These are phyloP conservation scores for Termitomyces sp. DNA, from an alignment of 768 basidiomycete species.

Conservation along the genomic window DNA sequence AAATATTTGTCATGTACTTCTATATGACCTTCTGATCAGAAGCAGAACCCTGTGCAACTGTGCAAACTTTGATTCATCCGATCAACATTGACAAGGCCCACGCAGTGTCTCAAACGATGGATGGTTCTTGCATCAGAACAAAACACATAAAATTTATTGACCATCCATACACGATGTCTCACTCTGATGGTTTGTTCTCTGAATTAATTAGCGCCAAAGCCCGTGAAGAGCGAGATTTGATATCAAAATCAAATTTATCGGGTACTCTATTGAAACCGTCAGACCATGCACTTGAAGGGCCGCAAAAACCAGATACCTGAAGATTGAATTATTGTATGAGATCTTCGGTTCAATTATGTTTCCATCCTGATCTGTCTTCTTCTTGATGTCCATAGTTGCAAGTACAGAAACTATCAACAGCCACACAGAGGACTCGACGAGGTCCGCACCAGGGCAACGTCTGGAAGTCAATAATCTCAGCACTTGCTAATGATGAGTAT, in stretches of 20 bases:
- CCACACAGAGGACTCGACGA: constrained; percentile 17
- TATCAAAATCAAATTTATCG: not conserved
- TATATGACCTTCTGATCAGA: too few relatives aligned
- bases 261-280: not conserved
- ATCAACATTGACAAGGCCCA: too few relatives aligned
- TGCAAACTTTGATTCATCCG: too few relatives aligned
- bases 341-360: constrained; percentile 10
- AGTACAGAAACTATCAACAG: constrained; percentile 11
- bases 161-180: too few relatives aligned
- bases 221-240: not conserved
- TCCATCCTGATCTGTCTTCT: constrained; percentile 6
- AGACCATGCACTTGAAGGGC: not conserved
- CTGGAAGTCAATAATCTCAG: not conserved
- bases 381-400: constrained; percentile 12
- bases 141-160: too few relatives aligned
- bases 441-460: constrained; percentile 11
- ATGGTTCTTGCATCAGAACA: too few relatives aligned
- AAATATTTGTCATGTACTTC: too few relatives aligned
- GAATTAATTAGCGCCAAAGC: too few relatives aligned
- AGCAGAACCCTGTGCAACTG: too few relatives aligned
- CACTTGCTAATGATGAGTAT: too few relatives aligned
- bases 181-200: too few relatives aligned
- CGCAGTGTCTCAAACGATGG: too few relatives aligned
- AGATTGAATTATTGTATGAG: constrained; percentile 6
- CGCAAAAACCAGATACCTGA: not conserved